phyloP scores from a whole-genome alignment of 139 green algal species.

The Desmodesmus armatus region DNA sequence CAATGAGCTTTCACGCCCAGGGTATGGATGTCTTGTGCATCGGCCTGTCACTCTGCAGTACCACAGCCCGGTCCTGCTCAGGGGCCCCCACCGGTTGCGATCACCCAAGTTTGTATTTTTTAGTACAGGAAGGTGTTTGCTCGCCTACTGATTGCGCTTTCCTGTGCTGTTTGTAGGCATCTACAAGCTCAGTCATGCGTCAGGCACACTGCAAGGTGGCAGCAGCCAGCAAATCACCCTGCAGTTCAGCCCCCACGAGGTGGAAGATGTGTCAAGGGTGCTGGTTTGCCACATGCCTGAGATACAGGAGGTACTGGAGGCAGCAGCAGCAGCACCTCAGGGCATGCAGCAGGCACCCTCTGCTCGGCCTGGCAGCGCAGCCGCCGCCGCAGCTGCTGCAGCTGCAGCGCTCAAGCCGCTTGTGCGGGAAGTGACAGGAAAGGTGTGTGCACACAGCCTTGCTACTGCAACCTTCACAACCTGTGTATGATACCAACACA shows the following conservation, averaged over 20 bases:
- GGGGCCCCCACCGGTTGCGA: too few species aligned
- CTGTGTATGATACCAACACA: too few species aligned
- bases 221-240: slow-evolving; percentile 66
- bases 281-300: slow-evolving; percentile 72
- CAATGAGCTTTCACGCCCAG: too few species aligned
- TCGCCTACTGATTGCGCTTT: too few species aligned
- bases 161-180: slow-evolving; percentile 51
- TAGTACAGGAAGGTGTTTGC: too few species aligned
- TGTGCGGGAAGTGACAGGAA: slow-evolving; percentile 6
- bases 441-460: background rate
- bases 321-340: slow-evolving; percentile 54
- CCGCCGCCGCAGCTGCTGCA: too few species aligned
- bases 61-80: too few species aligned
- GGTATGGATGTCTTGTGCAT: too few species aligned
- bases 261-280: slow-evolving; percentile 68
- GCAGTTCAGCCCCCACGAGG: slow-evolving; percentile 80
- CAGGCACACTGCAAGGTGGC: slow-evolving; percentile 60
- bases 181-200: slow-evolving; percentile 62
- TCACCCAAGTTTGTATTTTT: too few species aligned
- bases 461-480: background rate
- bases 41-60: too few species aligned
- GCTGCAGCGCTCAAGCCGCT: background rate
- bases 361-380: background rate
- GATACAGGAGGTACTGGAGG: slow-evolving; percentile 54
- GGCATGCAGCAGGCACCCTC: slow-evolving; percentile 43